Conservation (phyloP, 2,329 filamentous ascomycete species). For the Apiospora marii region DNA sequence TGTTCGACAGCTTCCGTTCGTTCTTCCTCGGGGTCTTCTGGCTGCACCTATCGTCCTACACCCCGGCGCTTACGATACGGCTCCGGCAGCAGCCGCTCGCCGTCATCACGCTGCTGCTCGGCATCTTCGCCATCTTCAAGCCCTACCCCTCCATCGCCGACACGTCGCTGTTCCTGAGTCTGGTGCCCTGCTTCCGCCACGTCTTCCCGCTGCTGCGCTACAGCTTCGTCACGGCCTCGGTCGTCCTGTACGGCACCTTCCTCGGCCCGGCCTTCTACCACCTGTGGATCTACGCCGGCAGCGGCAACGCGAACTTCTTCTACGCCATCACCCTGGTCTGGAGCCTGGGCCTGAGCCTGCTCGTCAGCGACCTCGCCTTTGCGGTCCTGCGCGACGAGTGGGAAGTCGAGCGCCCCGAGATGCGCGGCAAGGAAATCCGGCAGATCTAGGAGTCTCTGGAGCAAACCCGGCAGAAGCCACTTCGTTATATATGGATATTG, state of each 20-base stretch:
- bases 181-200: slow-evolving; percentile 88
- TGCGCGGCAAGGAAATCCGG: slow-evolving; percentile 85
- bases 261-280: slow-evolving; percentile 96
- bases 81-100: slow-evolving; percentile 87
- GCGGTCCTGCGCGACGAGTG: slow-evolving; percentile 91
- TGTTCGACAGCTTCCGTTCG: slow-evolving; percentile 96
- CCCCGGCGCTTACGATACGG: slow-evolving; percentile 83
- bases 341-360: slow-evolving; percentile 86
- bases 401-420: slow-evolving; percentile 90
- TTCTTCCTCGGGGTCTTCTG: slow-evolving; percentile 99
- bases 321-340: slow-evolving; percentile 99
- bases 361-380: slow-evolving; percentile 88
- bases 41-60: slow-evolving; percentile 91
- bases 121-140: slow-evolving; percentile 94
- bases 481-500: neutral
- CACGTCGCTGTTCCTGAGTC: slow-evolving; percentile 82
- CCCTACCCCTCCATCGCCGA: slow-evolving; percentile 95
- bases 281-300: slow-evolving; percentile 97
- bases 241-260: slow-evolving; percentile 85
- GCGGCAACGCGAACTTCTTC: slow-evolving; percentile 98
- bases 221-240: slow-evolving; percentile 83
- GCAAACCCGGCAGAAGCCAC: neutral
- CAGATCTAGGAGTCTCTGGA: slow-evolving; percentile 69
- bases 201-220: slow-evolving; percentile 94
- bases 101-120: slow-evolving; percentile 82